Conservation (phyloP, 2,329 filamentous ascomycete species). For the Aspergillus sp. region DNA sequence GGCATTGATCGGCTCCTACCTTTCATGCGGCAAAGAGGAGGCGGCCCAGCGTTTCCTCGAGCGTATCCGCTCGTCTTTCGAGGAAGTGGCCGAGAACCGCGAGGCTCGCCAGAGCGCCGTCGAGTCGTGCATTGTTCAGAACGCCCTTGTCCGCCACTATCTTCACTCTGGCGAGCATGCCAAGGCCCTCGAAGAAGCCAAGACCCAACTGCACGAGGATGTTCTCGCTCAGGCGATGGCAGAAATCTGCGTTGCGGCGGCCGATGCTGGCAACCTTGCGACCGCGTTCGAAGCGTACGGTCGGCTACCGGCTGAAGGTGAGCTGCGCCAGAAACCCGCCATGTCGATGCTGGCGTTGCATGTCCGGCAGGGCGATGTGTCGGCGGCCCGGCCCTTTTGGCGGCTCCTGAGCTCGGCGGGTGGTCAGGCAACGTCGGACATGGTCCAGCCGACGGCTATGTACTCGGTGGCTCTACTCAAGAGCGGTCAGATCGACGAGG, state of each 20-base stretch:
- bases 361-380: slow-evolving; percentile 71
- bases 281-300: slow-evolving; percentile 61
- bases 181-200: slow-evolving; percentile 67
- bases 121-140: slow-evolving; percentile 61
- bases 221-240: slow-evolving; percentile 58
- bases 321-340: slow-evolving; percentile 49
- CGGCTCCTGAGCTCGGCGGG: slow-evolving; percentile 53
- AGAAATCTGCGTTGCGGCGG: slow-evolving; percentile 66
- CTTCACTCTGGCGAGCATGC: slow-evolving; percentile 61
- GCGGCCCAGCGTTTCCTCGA: slow-evolving; percentile 79
- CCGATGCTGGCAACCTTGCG: slow-evolving; percentile 64
- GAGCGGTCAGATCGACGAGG: slow-evolving; percentile 75
- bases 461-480: slow-evolving; percentile 81
- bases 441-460: slow-evolving; percentile 86
- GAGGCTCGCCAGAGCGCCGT: slow-evolving; percentile 55
- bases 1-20: slow-evolving; percentile 82
- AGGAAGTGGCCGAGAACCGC: slow-evolving; percentile 40
- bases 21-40: slow-evolving; percentile 68
- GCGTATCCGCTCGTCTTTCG: slow-evolving; percentile 58
- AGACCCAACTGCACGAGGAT: slow-evolving; percentile 49
- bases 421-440: slow-evolving; percentile 50
- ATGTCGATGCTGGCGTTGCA: slow-evolving; percentile 81
- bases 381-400: slow-evolving; percentile 73
- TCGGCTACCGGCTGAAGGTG: slow-evolving; percentile 47
- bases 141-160: slow-evolving; percentile 72